Evolutionary conservation across 495 filamentous ascomycete genomes (phyloP).

Genomic region (Aspergillus saccharolyticus): DNA sequence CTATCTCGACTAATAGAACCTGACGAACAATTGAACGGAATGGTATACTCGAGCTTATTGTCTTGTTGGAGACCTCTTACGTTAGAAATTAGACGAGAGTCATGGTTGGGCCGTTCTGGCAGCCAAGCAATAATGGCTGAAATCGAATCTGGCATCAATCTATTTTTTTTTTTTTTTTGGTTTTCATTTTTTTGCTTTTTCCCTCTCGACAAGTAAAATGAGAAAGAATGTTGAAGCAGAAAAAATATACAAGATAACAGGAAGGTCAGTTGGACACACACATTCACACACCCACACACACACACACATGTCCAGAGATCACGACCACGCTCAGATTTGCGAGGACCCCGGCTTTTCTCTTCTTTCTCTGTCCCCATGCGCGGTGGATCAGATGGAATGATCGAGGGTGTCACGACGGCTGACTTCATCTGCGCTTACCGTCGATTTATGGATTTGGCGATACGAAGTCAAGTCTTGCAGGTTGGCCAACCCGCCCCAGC

Average conservation of each 20-base stretch:
- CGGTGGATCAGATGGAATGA: conserved; percentile 41
- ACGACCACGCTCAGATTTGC: neutral
- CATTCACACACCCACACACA: too few species aligned
- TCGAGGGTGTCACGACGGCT: conserved; percentile 43
- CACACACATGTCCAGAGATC: neutral
- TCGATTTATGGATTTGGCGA: conserved; percentile 30
- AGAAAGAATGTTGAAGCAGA: neutral
- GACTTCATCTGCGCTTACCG: conserved; percentile 38
- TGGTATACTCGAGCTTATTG: conserved; percentile 39
- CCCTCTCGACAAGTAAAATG: conserved; percentile 20
- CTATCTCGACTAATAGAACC: neutral
- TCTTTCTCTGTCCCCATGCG: conserved; percentile 20
- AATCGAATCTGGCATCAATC: conserved; percentile 13
- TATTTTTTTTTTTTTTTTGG: neutral
- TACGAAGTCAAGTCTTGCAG: conserved; percentile 27
- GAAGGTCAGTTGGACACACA: conserved; percentile 19
- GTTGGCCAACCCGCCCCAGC: neutral
- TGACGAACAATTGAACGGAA: conserved; percentile 9
- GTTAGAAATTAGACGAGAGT: neutral
- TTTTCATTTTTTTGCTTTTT: conserved; percentile 8
- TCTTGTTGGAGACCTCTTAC: conserved; percentile 11
- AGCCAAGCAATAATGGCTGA: conserved; percentile 10
- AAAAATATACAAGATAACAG: neutral
- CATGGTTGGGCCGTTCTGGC: conserved; percentile 7
- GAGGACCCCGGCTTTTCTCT: neutral